Conservation (phyloP, 164 flowering plant genomes). For the Stephania cephalantha region DNA sequence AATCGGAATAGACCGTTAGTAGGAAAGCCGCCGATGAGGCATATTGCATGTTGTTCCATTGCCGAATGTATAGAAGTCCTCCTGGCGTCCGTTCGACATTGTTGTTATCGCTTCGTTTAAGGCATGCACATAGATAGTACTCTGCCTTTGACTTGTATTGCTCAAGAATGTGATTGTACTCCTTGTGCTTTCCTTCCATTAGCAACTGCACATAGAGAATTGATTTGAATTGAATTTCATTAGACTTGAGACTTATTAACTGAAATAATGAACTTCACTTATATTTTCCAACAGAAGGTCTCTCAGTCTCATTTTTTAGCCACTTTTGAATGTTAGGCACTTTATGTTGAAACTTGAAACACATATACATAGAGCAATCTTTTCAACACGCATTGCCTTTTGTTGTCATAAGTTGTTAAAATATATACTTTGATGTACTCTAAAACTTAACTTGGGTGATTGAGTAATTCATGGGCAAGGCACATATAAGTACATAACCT, state of each 20-base stretch:
- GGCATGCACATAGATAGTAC: conserved; percentile 67
- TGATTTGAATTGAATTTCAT: too few relatives aligned
- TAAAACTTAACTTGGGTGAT: too few relatives aligned
- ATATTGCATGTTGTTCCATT: conserved; percentile 99
- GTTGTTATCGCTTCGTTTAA: conserved; percentile 46
- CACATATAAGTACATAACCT: too few relatives aligned
- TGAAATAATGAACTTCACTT: background rate
- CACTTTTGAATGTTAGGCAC: too few relatives aligned
- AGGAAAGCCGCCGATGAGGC: conserved; percentile 77
- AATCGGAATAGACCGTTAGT: conserved; percentile 60
- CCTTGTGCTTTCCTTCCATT: conserved; percentile 38
- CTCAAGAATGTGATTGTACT: conserved; percentile 36
- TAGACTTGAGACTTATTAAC: too few relatives aligned
- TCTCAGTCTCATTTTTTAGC: background rate
- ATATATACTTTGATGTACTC: too few relatives aligned
- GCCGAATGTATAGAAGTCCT: conserved; percentile 66
- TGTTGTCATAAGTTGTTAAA: too few relatives aligned
- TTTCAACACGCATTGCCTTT: too few relatives aligned
- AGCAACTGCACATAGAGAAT: conserved; percentile 38
- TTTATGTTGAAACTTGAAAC: too few relatives aligned
- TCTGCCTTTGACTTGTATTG: conserved; percentile 70
- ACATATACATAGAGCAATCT: too few relatives aligned
- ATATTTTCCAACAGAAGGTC: background rate
- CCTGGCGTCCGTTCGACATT: conserved; percentile 69
- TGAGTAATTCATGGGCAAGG: too few relatives aligned